These are phyloP conservation scores for Raddia guianensis DNA, from an alignment of 176 grass and related monocot genomes.

Conservation along the genomic window DNA sequence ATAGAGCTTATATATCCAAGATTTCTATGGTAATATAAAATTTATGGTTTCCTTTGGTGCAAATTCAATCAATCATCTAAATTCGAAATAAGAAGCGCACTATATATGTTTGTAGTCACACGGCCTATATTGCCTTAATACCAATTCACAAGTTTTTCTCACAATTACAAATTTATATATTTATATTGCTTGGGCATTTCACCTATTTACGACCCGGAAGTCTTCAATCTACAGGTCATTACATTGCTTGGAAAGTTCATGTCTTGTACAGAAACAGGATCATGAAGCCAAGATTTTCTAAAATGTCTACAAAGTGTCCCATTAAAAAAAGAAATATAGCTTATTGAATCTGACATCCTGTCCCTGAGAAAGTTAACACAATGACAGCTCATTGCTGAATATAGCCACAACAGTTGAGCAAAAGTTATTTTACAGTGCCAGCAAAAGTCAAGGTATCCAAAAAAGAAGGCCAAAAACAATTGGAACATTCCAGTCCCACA, in stretches of 20 bases:
- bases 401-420: neutral
- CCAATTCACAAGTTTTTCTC: neutral
- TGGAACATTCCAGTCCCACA: neutral
- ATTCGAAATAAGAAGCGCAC: no score
- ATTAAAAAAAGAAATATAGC: neutral
- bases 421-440: neutral
- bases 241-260: neutral
- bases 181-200: neutral
- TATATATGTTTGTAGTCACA: neutral
- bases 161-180: conserved; percentile 6
- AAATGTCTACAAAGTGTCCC: neutral
- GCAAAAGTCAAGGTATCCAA: neutral
- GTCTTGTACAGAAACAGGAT: neutral
- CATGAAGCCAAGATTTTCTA: neutral
- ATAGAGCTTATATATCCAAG: no score
- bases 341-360: neutral
- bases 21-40: no score
- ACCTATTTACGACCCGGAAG: neutral
- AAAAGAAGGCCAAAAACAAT: neutral
- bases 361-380: neutral
- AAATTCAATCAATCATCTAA: no score
- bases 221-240: neutral
- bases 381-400: neutral
- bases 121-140: conserved; percentile 1
- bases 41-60: no score